Percentiles rank a stretch among this genome's conserved stretches.
phyloP scores from a whole-genome alignment of 2,329 filamentous ascomycete species.

The Dactylonectria estremocensis region DNA sequence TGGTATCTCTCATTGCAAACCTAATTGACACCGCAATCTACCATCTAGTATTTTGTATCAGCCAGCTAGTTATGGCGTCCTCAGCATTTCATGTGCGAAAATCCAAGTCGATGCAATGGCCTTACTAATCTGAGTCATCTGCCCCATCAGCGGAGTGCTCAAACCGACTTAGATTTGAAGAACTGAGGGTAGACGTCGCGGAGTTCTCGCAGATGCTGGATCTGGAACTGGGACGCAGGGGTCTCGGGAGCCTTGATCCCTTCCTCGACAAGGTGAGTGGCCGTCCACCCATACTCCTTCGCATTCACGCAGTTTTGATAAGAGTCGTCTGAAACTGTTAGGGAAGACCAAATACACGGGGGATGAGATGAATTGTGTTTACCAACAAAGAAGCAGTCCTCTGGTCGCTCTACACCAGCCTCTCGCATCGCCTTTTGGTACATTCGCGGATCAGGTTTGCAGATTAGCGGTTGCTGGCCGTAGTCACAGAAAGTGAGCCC shows the following conservation, averaged over 20 bases:
- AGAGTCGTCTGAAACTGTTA: slow-evolving; percentile 80
- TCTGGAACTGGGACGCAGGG: slow-evolving; percentile 81
- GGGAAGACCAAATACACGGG: background rate
- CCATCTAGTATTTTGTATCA: slow-evolving; percentile 10
- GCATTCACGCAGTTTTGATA: slow-evolving; percentile 85
- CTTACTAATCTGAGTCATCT: background rate
- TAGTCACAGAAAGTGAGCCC: slow-evolving; percentile 98
- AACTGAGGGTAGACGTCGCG: slow-evolving; percentile 84
- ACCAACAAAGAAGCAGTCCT: slow-evolving; percentile 95
- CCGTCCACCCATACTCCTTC: slow-evolving; percentile 86
- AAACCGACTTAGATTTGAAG: slow-evolving; percentile 73
- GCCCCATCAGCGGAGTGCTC: background rate
- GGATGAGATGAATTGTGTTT: slow-evolving; percentile 53
- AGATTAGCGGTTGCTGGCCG: slow-evolving; percentile 78
- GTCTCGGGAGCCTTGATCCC: slow-evolving; percentile 74
- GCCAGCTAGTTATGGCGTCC: background rate
- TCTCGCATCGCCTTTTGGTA: slow-evolving; percentile 91
- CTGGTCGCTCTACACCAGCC: slow-evolving; percentile 76
- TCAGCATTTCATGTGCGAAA: background rate
- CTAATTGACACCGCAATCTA: slow-evolving; percentile 39
- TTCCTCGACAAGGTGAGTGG: slow-evolving; percentile 88
- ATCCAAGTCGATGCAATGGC: background rate
- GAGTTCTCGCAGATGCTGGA: slow-evolving; percentile 83
- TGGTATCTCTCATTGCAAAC: slow-evolving; percentile 33
- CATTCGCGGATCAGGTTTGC: slow-evolving; percentile 89